Percentiles rank a stretch among this genome's conserved stretches.
phyloP scores from a whole-genome alignment of 1,139 yeast genomes.

The Lodderomyces metapsilosis region DNA sequence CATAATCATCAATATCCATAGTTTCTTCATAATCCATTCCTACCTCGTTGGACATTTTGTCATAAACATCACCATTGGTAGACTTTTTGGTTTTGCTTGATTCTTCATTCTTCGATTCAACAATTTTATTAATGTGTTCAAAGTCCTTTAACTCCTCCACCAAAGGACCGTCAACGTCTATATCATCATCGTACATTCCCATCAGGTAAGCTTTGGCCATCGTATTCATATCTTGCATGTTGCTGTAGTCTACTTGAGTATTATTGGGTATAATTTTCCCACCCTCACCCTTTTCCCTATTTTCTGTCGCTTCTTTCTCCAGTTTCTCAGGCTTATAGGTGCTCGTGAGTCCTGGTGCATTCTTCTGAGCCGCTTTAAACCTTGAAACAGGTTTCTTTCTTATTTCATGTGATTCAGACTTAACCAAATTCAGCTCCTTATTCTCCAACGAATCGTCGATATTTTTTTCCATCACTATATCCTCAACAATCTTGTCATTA shows the following conservation, averaged over 20 bases:
- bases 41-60: conserved; percentile 21
- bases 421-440: background rate
- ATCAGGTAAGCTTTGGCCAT: conserved; percentile 62
- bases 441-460: conserved; percentile 7
- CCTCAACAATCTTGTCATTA: conserved; percentile 1
- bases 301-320: background rate
- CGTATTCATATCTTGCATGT: conserved; percentile 39
- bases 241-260: conserved; percentile 38
- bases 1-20: conserved; percentile 26
- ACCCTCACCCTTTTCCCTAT: background rate
- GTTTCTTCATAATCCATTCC: conserved; percentile 19
- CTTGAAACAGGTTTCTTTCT: conserved; percentile 18
- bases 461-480: conserved; percentile 2
- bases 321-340: background rate
- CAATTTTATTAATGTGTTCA: conserved; percentile 47
- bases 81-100: conserved; percentile 13
- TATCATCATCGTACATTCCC: conserved; percentile 58
- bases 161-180: conserved; percentile 55
- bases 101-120: conserved; percentile 28
- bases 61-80: conserved; percentile 9
- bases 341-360: background rate
- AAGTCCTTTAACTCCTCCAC: conserved; percentile 57
- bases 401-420: background rate
- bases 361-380: conserved; percentile 20
- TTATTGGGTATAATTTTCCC: conserved; percentile 15